phyloP scores from a whole-genome alignment of 169 alveolate genomes.

The Plasmodium coatneyi region DNA sequence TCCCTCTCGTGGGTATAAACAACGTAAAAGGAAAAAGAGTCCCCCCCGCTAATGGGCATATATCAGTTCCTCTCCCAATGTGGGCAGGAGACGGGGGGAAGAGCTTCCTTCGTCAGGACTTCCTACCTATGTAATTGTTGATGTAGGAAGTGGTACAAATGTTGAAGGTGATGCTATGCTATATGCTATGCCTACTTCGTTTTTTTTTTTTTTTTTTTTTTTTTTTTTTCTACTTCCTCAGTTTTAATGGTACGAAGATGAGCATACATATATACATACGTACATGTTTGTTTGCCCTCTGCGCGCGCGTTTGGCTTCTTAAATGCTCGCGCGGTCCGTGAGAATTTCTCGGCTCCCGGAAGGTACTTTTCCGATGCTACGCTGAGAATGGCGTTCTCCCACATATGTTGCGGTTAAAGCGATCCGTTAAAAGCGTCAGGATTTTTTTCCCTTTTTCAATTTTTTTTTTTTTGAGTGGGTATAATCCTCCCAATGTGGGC shows the following conservation, averaged over 20 bases:
- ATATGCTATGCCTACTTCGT: background rate
- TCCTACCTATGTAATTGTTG: background rate
- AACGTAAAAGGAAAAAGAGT: background rate
- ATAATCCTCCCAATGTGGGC: background rate
- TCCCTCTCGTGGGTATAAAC: background rate
- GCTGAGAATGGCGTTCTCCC: background rate
- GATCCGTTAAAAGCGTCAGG: background rate
- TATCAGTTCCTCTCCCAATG: background rate
- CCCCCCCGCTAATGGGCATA: background rate
- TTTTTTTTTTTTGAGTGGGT: background rate
- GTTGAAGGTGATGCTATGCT: background rate
- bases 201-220: constrained; percentile 2
- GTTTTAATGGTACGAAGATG: background rate
- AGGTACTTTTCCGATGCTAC: background rate
- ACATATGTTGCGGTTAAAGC: background rate
- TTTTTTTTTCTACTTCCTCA: background rate
- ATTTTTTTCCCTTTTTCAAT: background rate
- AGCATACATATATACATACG: background rate
- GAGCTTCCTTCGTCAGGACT: background rate
- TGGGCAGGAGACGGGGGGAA: background rate
- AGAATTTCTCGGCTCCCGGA: background rate
- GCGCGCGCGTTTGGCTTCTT: background rate
- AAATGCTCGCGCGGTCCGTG: background rate
- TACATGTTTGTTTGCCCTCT: background rate
- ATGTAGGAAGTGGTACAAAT: background rate